Conservation (phyloP, 352 stramenopile genomes). For the Phytophthora capsici region DNA sequence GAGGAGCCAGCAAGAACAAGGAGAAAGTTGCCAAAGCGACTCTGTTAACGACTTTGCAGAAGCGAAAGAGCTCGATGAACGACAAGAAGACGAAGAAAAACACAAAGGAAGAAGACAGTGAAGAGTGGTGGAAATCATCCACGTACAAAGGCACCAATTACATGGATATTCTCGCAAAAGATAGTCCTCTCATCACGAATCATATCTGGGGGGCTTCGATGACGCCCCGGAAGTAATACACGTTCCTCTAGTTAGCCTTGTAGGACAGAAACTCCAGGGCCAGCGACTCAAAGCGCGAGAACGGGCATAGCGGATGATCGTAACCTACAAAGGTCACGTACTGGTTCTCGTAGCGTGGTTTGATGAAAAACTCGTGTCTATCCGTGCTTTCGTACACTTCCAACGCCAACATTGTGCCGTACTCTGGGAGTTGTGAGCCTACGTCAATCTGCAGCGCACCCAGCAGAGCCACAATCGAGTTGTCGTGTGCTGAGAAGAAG, state of each 20-base stretch:
- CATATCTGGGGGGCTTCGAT: conserved; percentile 50
- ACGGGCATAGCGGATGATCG: conserved; percentile 61
- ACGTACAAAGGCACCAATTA: conserved; percentile 84
- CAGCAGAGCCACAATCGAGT: conserved; percentile 83
- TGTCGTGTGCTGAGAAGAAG: conserved; percentile 88
- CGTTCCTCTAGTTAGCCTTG: conserved; percentile 12
- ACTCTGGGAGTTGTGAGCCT: conserved; percentile 59
- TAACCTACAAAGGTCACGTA: conserved; percentile 61
- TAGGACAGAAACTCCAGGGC: conserved; percentile 58
- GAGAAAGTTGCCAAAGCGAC: conserved; percentile 30
- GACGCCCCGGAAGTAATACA: conserved; percentile 28
- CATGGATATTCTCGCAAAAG: conserved; percentile 38
- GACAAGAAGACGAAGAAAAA: background rate
- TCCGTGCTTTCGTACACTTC: conserved; percentile 69
- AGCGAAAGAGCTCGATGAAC: conserved; percentile 24
- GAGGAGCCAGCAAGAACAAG: conserved; percentile 20
- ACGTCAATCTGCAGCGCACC: conserved; percentile 74
- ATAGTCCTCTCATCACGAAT: conserved; percentile 43
- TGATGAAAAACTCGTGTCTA: conserved; percentile 58
- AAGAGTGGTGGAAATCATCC: conserved; percentile 69
- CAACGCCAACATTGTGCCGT: conserved; percentile 73
- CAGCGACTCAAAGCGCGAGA: conserved; percentile 65
- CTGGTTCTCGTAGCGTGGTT: conserved; percentile 66
- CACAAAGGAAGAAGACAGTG: conserved; percentile 11
- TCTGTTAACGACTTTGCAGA: conserved; percentile 30